phyloP scores from a whole-genome alignment of 805 yeast species.

The Candida wancherniae region DNA sequence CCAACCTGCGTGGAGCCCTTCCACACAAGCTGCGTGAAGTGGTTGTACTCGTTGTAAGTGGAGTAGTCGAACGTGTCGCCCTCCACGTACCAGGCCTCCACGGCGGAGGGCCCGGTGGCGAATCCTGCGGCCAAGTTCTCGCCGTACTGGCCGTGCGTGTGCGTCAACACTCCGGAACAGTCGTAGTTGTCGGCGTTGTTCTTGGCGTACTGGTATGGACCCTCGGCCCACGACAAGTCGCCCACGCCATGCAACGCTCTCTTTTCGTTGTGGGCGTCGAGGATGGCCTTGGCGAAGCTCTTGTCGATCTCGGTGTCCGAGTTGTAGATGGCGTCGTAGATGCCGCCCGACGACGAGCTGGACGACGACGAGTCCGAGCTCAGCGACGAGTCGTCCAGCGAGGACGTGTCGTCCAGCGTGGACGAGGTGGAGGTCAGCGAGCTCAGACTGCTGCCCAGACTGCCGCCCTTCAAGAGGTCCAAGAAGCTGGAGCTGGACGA shows the following conservation, averaged over 20 bases:
- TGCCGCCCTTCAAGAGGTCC: conserved; percentile 1
- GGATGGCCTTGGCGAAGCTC: conserved; percentile 25
- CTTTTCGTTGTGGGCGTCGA: conserved; percentile 31
- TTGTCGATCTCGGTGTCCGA: conserved; percentile 22
- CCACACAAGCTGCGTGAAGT: conserved; percentile 31
- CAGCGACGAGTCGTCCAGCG: not conserved
- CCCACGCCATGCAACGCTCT: conserved; percentile 29
- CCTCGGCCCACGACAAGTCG: conserved; percentile 27
- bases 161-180: conserved; percentile 33
- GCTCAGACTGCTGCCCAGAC: not conserved
- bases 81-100: conserved; percentile 39
- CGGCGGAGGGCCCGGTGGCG: conserved; percentile 26
- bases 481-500: not conserved
- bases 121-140: conserved; percentile 39
- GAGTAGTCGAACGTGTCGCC: conserved; percentile 25
- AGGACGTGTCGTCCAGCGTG: not conserved
- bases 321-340: conserved; percentile 17
- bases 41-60: conserved; percentile 25
- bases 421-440: not conserved
- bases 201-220: conserved; percentile 31
- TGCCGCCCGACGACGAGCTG: conserved; percentile 9
- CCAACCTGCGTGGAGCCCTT: conserved; percentile 26
- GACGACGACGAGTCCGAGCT: conserved; percentile 2
- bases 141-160: conserved; percentile 38
- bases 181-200: conserved; percentile 32